Evolutionary conservation across 345 rosid species (phyloP), one percentile per base, ranked within the genome.

Genomic region (Angophora floribunda): DNA sequence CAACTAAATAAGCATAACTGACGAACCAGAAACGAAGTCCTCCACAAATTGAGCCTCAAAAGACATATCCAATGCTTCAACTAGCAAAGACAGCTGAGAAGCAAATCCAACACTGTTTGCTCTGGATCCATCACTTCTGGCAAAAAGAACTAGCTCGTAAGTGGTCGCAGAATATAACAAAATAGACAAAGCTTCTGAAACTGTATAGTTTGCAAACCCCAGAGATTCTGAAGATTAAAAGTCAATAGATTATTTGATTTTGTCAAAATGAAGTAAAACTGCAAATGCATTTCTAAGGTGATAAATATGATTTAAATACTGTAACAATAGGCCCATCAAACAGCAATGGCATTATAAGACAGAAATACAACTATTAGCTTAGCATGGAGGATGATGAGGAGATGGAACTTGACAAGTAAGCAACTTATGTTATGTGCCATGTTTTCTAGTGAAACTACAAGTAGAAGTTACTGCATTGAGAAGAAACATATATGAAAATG

Each of bases 11-110:
- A 32, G 80, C 28, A 49, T 30, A 57, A 53, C 22, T 26, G 87
- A 87, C 90, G 89, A 57, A 98, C 99, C 99, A 96, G 99, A 95
- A 63, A 94, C 96, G 88, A 95, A 97, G 92, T 98, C 99, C 90
- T 96, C 99, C 94, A 98, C 92, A 90, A 98, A 98, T 90, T 95
- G 97, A 88, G 96, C 97, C 88, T 93, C 88, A 87, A 94, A 95
- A 84, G 99, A 95, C 91, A 88, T 90, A 88, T 92, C 92, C 92
- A 96, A 89, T 41, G 99, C 96, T 88, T 94, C 95, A 89, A 98
- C 93, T 93, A 98, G 91, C 93, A 95, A 94, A 86, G 87, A 90
- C 92, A 97, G 94, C 87, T 97, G 99, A 59, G 98, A 95, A 89
- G 98, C 93, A 91, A 97, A 98, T 86, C 99, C 97, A 87, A 93